Evolutionary conservation across 2,329 filamentous ascomycete genomes (phyloP).

Genomic region (Ophiostoma ips): DNA sequence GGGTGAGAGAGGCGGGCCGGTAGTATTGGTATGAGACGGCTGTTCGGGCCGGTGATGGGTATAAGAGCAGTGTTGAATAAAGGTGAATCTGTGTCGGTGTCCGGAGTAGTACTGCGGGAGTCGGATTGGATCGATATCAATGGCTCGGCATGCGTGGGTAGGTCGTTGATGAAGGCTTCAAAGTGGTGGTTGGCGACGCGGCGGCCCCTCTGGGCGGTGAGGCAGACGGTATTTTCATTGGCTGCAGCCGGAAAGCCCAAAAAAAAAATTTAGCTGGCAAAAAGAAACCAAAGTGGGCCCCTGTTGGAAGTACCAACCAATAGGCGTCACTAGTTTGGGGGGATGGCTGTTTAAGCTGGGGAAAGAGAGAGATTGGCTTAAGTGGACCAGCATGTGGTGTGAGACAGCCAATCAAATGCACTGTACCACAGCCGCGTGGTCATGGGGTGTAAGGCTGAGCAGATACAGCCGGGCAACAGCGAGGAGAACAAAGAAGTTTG

Average conservation of each 20-base stretch:
- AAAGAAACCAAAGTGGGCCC: background rate
- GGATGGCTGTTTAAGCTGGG: conserved; percentile 1
- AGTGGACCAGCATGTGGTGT: background rate
- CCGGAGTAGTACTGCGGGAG: background rate
- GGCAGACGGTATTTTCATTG: background rate
- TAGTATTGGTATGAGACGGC: no score
- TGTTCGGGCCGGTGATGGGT: no score
- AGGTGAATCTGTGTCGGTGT: no score
- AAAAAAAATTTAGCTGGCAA: conserved; percentile 2
- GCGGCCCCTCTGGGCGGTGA: background rate
- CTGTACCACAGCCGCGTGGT: background rate
- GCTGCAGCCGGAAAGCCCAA: background rate
- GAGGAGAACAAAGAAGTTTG: no score
- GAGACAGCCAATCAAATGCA: background rate
- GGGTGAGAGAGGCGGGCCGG: no score
- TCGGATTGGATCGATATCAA: background rate
- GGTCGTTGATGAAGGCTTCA: background rate
- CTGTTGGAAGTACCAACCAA: background rate
- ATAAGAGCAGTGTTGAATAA: no score
- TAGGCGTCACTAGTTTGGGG: background rate
- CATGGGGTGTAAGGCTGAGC: background rate
- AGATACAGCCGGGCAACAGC: background rate
- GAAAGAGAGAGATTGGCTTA: background rate
- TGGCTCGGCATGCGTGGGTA: background rate
- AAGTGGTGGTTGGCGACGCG: conserved; percentile 3